These are phyloP conservation scores for Claviceps sp. DNA, from an alignment of 2,329 filamentous ascomycete species.

Conservation along the genomic window DNA sequence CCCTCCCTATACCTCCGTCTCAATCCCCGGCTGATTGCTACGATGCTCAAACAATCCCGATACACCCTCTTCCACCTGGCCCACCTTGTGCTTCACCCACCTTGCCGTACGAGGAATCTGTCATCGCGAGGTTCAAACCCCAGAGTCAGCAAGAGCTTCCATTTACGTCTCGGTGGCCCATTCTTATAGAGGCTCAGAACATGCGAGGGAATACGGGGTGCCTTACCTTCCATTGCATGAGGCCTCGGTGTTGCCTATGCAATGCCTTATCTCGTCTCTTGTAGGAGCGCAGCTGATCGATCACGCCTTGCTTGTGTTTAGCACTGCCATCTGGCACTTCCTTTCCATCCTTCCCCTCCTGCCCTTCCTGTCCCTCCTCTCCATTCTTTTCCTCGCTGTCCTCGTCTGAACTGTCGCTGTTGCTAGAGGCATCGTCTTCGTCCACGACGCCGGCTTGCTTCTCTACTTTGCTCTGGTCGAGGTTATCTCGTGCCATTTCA, in stretches of 20 bases:
- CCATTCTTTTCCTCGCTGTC: conserved; percentile 24
- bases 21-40: conserved; percentile 44
- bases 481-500: conserved; percentile 24
- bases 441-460: conserved; percentile 22
- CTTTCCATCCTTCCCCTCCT: conserved; percentile 22
- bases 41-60: conserved; percentile 44
- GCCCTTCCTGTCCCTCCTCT: conserved; percentile 15
- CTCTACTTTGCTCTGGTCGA: conserved; percentile 18
- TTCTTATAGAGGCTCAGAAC: too few species aligned
- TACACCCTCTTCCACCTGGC: conserved; percentile 45
- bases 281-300: conserved; percentile 44
- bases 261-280: conserved; percentile 43
- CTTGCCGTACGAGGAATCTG: conserved; percentile 31
- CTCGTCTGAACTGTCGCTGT: conserved; percentile 16
- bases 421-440: conserved; percentile 16
- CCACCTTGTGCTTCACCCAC: conserved; percentile 38
- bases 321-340: conserved; percentile 24
- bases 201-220: background rate
- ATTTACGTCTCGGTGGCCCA: too few species aligned
- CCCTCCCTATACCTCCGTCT: conserved; percentile 49
- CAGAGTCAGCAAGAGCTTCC: too few species aligned
- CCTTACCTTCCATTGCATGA: conserved; percentile 56
- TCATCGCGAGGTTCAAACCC: too few species aligned
- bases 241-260: conserved; percentile 51
- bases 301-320: conserved; percentile 29